Base-by-base conservation (phyloP, 2,329 filamentous ascomycete genomes). In the Aspergillus cejpii region DNA sequence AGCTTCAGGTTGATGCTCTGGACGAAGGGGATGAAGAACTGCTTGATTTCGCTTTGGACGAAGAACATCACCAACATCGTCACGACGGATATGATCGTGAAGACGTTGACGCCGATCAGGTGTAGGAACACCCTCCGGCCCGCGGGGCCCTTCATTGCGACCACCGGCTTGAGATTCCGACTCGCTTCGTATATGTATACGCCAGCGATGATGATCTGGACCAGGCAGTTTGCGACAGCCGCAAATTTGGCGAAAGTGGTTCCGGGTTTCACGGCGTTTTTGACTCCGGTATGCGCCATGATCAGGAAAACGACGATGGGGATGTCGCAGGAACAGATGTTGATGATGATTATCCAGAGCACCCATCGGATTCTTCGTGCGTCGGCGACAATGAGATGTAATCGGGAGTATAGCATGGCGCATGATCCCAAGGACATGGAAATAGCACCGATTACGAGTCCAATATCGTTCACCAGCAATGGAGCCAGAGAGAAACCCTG, bases 161-260 rank as follows among this genome's bases (percentile, higher is more conserved):
- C 59, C 14, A 77, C 62, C 66, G 57, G 57, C 3, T 52, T 50
- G 0, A 63, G 50, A 2, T 49, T 49, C 1, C 64, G 68, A 36
- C 71, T 53, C 0, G 75, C 72, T 49, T 77, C 72, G 52, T 58
- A 62, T 28, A 79, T 74, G 56, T 77, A 79, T 15, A 76, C 59
- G 1, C 60, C 60, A 3, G 73, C 74, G 39, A 79, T 68, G 36
- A 76, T 58, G 23, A 71, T 59, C 44, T 79, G 76, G 47, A 78
- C 75, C 3, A 73, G 28, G 44, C 70, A 74, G 50, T 78, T 77
- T 3, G 72, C 63, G 0, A 66, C 68, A 28, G 77, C 64, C 51
- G 77, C 71, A 4, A 77, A 61, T 47, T 70, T 71, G 48, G 78
- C 74, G 56, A 69, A 65, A n/a, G 70, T 52, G 12, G 58, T 8